A percentile compares a stretch with the other conserved stretches of the same genome.
Conservation (phyloP, 306 rosid genomes). For the Phaseolus lunatus region DNA sequence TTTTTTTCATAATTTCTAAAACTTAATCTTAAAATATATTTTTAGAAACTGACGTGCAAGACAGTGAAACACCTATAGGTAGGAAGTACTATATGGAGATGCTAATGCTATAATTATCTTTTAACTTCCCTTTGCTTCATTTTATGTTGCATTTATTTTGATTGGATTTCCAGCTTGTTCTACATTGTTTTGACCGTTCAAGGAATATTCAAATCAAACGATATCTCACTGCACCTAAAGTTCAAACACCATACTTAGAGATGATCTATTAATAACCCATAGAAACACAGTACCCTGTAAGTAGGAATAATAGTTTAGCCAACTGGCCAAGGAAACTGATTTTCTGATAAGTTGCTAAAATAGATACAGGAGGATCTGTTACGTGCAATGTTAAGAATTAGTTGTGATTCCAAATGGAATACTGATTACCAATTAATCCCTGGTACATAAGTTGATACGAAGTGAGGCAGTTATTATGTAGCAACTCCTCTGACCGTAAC, state of each 20-base stretch:
- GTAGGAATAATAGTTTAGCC: slow-evolving; percentile 18
- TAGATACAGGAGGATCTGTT: not conserved
- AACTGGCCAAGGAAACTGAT: not conserved
- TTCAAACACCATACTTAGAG: slow-evolving; percentile 13
- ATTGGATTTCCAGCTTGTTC: slow-evolving; percentile 29
- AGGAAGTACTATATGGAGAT: slow-evolving; percentile 32
- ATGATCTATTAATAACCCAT: slow-evolving; percentile 3
- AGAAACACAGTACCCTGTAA: slow-evolving; percentile 18
- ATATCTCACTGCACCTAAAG: slow-evolving; percentile 20
- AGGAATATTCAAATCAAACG: not conserved
- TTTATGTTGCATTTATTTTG: slow-evolving; percentile 19
- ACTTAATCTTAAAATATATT: slow-evolving; percentile 12
- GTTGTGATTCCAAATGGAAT: slow-evolving; percentile 10
- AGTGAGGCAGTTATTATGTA: not conserved
- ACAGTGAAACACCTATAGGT: slow-evolving; percentile 2
- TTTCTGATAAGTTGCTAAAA: slow-evolving; percentile 17
- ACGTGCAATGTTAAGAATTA: not conserved
- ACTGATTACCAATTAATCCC: slow-evolving; percentile 3
- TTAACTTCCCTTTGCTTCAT: slow-evolving; percentile 21
- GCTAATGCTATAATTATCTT: slow-evolving; percentile 19
- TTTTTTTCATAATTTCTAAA: slow-evolving; percentile 33
- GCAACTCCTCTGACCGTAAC: not conserved
- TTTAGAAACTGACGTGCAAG: not conserved
- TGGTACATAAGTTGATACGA: slow-evolving; percentile 10
- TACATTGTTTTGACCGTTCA: slow-evolving; percentile 17